Evolutionary conservation across 106 monocot genomes (phyloP).

Genomic region (Dendrobium huoshanense): DNA sequence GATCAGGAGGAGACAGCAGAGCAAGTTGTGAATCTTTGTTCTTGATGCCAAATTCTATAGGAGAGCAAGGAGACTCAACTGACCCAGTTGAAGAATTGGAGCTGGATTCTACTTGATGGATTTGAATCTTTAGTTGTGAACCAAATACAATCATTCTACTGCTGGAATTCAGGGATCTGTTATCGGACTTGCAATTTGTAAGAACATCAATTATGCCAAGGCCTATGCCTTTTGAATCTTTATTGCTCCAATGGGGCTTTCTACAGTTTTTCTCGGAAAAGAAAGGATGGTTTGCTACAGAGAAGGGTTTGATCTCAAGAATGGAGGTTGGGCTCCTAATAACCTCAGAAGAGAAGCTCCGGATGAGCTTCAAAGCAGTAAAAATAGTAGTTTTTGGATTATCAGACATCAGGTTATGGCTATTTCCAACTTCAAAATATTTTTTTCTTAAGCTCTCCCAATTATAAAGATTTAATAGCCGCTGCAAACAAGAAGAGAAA

Average conservation of each 20-base stretch:
- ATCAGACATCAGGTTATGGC: too few species aligned
- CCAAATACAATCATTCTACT: conserved; percentile 41
- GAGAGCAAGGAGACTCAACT: conserved; percentile 19
- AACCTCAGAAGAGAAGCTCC: conserved; percentile 20
- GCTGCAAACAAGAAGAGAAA: too few species aligned
- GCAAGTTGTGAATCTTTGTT: conserved; percentile 38
- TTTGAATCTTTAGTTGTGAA: conserved; percentile 49
- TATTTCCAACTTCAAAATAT: too few species aligned
- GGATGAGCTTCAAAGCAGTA: conserved; percentile 12
- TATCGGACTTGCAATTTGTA: conserved; percentile 7
- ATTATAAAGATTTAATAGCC: too few species aligned
- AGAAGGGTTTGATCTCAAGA: conserved; percentile 56
- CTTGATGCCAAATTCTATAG: conserved; percentile 69
- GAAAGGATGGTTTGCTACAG: conserved; percentile 13
- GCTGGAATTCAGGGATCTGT: background rate
- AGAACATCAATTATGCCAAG: conserved; percentile 52
- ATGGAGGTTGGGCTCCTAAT: conserved; percentile 85
- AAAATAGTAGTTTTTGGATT: background rate
- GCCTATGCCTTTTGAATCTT: conserved; percentile 16
- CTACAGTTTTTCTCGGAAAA: background rate
- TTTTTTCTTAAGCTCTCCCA: too few species aligned
- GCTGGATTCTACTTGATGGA: conserved; percentile 14
- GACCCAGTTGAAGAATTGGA: background rate
- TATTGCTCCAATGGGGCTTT: conserved; percentile 7
- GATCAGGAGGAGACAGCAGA: conserved; percentile 22